Evolutionary conservation across 768 basidiomycete species (phyloP), one percentile per base, ranked within the genome.

Genomic region (Kwoniella botswanensis): DNA sequence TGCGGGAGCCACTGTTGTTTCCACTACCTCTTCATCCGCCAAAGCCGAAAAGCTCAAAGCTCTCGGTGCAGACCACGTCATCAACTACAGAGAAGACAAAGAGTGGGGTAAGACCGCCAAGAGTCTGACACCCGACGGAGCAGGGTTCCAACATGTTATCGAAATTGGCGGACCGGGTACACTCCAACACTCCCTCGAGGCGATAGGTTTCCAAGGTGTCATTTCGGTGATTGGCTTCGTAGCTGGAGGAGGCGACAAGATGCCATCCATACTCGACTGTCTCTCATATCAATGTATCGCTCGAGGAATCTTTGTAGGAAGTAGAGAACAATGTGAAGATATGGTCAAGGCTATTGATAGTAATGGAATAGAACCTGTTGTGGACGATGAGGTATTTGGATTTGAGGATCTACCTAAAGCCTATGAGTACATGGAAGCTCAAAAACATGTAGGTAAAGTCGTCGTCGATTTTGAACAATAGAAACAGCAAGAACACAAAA

Each of bases 401-500:
- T 90, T 88, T 75, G 86, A 87, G 57, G 77, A 89, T 15, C 83
- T 85, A 3, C 80, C 84, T 21, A 81, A 86, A 61, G 89, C 89
- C 1, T 89, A 87, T 77, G 79, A 84, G 52, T 85, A 89, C 74
- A 82, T 88, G 64, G 84, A 86, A 69, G 86, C 85, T 1, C 87
- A 88, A 74, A 84, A 86, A 64, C 88, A 89, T 77, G 86, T 89
- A 21, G 89, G 89, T 17, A 89, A 90, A 81, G 86, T 89, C 17
- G 87, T 88, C 18, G 87, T 89, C 26, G 50, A 60, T 13, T 67
- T 67, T 11, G 58, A 35, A 13, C 29, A 61, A 18, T 61, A 61
- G 42, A 55, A 52, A 18, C 10, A 52, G 50, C 6, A 52, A 21
- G 50, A 17, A 52, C 17, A 52, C 15, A 52, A 52, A 9, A 21